Conservation (phyloP, 345 rosid species). For the Toxicodendron radicans region DNA sequence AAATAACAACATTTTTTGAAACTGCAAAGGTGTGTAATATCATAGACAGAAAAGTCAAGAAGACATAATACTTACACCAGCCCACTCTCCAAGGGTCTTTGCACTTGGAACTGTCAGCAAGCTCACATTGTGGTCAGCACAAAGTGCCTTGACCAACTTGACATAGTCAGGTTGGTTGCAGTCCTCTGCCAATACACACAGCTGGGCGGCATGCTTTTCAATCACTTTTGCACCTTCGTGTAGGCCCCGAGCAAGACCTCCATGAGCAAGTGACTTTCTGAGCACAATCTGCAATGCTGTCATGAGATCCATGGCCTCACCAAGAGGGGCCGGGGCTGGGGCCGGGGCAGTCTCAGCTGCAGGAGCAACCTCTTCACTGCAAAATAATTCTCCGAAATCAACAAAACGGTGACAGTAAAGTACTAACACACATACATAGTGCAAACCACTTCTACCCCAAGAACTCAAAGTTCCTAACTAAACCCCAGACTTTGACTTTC, state of each 20-base stretch:
- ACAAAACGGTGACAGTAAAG: background rate
- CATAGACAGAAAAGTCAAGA: too few relatives aligned
- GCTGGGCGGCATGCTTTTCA: slow-evolving; percentile 75
- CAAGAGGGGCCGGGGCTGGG: slow-evolving; percentile 45
- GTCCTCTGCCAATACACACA: slow-evolving; percentile 81
- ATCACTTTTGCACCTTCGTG: slow-evolving; percentile 77
- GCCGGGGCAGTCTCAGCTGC: slow-evolving; percentile 38
- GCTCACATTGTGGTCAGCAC: slow-evolving; percentile 67
- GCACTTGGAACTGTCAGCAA: slow-evolving; percentile 77
- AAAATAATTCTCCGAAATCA: background rate
- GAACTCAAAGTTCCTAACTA: too few relatives aligned
- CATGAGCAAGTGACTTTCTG: slow-evolving; percentile 77
- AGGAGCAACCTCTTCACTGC: slow-evolving; percentile 70
- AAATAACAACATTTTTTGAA: background rate
- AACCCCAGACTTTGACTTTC: too few relatives aligned
- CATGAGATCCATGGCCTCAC: slow-evolving; percentile 77
- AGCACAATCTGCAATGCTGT: slow-evolving; percentile 72
- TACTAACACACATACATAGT: background rate
- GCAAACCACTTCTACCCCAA: too few relatives aligned
- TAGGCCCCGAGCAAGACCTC: slow-evolving; percentile 74
- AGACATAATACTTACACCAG: slow-evolving; percentile 58
- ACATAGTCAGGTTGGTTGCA: slow-evolving; percentile 85
- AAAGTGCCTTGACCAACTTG: slow-evolving; percentile 78
- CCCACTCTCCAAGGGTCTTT: slow-evolving; percentile 92
- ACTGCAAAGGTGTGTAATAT: background rate